Evolutionary conservation across 352 stramenopile genomes (phyloP).

Genomic region (Plasmopara halstedii): DNA sequence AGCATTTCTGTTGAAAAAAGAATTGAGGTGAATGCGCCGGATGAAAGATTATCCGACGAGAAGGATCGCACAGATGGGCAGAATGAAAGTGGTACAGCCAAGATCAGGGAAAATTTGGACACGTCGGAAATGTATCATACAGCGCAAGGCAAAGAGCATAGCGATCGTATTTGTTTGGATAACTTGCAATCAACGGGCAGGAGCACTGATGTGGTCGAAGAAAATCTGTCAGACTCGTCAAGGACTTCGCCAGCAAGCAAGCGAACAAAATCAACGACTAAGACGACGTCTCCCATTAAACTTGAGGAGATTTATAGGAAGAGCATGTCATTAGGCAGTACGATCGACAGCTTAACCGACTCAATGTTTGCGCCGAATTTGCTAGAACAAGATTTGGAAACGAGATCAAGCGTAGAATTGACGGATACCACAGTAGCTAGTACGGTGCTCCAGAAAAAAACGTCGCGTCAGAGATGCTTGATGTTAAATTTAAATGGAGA

Average conservation of each 20-base stretch:
- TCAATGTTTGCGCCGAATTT: constrained; percentile 44
- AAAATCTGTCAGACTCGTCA: constrained; percentile 3
- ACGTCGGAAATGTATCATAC: constrained; percentile 1
- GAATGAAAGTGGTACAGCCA: background rate
- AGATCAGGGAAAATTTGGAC: constrained; percentile 2
- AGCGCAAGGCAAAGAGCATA: constrained; percentile 1
- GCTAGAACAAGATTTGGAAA: constrained; percentile 17
- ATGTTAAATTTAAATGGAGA: constrained; percentile 7
- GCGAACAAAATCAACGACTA: constrained; percentile 8
- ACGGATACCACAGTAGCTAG: constrained; percentile 38
- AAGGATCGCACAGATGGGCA: background rate
- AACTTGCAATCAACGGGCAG: background rate
- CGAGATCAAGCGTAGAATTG: constrained; percentile 47
- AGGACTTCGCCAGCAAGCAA: constrained; percentile 7
- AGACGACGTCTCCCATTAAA: constrained; percentile 4
- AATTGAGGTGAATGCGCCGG: constrained; percentile 10
- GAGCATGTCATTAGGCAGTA: constrained; percentile 7
- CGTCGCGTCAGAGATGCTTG: constrained; percentile 5
- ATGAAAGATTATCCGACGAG: constrained; percentile 18
- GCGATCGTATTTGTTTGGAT: background rate
- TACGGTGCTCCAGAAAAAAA: constrained; percentile 26
- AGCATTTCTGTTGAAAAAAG: background rate
- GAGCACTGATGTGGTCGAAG: constrained; percentile 1
- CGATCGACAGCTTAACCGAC: constrained; percentile 46
- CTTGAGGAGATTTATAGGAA: constrained; percentile 1